Evolutionary conservation across 2,329 filamentous ascomycete species (phyloP).

Genomic region (Cyphellophora attinorum): DNA sequence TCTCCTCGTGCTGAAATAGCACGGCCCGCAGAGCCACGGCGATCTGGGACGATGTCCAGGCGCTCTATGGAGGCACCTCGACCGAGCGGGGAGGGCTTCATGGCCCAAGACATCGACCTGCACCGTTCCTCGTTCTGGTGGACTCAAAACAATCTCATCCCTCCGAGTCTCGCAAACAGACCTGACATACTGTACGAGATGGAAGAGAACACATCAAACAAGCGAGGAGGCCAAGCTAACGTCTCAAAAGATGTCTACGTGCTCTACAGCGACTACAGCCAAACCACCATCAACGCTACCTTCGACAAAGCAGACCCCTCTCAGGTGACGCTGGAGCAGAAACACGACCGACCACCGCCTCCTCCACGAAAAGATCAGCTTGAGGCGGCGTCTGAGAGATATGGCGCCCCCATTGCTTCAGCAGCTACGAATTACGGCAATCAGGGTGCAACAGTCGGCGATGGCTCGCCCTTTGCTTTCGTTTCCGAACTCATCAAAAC

Average conservation of each 20-base stretch:
- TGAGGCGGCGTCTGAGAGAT: conserved; percentile 72
- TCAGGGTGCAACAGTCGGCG: conserved; percentile 63
- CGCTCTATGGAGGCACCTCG: conserved; percentile 67
- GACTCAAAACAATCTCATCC: conserved; percentile 68
- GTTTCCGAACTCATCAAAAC: conserved; percentile 70
- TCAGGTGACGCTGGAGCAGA: conserved; percentile 70
- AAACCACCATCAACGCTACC: conserved; percentile 73
- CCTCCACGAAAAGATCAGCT: conserved; percentile 84
- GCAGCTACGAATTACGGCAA: conserved; percentile 63
- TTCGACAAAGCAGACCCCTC: conserved; percentile 67
- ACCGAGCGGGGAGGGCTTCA: conserved; percentile 69
- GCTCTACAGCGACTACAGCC: conserved; percentile 93
- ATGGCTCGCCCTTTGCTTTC: conserved; percentile 70
- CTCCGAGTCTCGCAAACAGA: conserved; percentile 71
- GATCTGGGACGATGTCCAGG: conserved; percentile 40
- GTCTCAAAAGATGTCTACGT: conserved; percentile 75
- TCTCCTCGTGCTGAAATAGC: no score
- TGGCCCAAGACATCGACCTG: conserved; percentile 80
- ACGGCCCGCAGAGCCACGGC: conserved; percentile 31
- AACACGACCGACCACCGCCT: conserved; percentile 74
- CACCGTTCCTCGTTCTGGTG: conserved; percentile 72
- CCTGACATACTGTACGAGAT: conserved; percentile 75
- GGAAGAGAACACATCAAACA: conserved; percentile 63
- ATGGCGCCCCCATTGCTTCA: conserved; percentile 63
- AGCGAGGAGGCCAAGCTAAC: conserved; percentile 59